These are phyloP conservation scores for Lecanicillium sp. DNA, from an alignment of 2,329 filamentous ascomycete genomes.

Conservation along the genomic window DNA sequence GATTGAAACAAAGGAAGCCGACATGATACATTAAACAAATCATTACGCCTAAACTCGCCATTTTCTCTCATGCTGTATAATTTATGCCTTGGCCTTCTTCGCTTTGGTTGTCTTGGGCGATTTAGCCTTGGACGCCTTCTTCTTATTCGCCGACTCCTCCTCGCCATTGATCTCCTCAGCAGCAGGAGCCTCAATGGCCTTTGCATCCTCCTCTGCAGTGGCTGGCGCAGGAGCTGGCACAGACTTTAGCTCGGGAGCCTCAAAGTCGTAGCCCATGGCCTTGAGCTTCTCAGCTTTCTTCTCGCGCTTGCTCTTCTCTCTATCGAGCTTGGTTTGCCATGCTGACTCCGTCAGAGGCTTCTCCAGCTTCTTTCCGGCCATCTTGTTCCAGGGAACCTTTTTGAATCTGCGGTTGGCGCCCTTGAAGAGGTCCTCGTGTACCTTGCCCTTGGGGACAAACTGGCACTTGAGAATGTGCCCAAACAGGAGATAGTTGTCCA, in stretches of 20 bases:
- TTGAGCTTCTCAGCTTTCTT: slow-evolving; percentile 67
- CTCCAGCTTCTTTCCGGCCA: slow-evolving; percentile 68
- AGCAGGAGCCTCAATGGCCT: slow-evolving; percentile 27
- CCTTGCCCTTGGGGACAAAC: slow-evolving; percentile 63
- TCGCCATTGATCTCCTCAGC: slow-evolving; percentile 21
- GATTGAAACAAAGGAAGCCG: too few relatives aligned
- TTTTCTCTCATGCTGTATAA: slow-evolving; percentile 4
- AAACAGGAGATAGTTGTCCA: slow-evolving; percentile 96
- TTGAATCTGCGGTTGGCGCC: slow-evolving; percentile 88
- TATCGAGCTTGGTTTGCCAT: slow-evolving; percentile 71
- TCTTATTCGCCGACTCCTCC: slow-evolving; percentile 19
- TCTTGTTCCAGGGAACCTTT: slow-evolving; percentile 76
- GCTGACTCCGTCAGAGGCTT: slow-evolving; percentile 62
- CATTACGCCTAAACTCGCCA: slow-evolving; percentile 7
- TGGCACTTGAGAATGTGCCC: slow-evolving; percentile 89
- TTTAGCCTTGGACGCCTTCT: slow-evolving; percentile 25
- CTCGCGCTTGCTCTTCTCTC: slow-evolving; percentile 62
- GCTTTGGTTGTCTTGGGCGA: slow-evolving; percentile 20
- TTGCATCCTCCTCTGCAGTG: slow-evolving; percentile 22
- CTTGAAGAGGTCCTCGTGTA: slow-evolving; percentile 79
- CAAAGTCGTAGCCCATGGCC: slow-evolving; percentile 76
- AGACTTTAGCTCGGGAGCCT: slow-evolving; percentile 61
- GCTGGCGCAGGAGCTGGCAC: slow-evolving; percentile 32
- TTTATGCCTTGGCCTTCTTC: slow-evolving; percentile 23
- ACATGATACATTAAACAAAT: slow-evolving; percentile 2